Evolutionary conservation across 2,329 filamentous ascomycete genomes (phyloP).

Genomic region (Colletotrichum eleusines): DNA sequence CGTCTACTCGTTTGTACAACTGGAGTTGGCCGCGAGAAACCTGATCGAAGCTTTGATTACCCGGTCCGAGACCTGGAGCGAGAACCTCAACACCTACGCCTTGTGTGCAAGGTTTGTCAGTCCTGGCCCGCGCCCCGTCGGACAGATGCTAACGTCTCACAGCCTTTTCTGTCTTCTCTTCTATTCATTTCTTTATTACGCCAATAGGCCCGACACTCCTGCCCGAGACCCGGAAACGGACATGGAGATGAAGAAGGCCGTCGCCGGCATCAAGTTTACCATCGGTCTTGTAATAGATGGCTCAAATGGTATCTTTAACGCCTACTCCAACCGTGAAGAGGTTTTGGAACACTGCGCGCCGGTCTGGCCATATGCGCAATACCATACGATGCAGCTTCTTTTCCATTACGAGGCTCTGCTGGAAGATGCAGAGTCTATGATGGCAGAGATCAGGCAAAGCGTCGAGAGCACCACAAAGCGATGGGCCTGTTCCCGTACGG

Average conservation of each 20-base stretch:
- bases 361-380: conserved; percentile 51
- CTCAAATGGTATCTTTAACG: conserved; percentile 51
- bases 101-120: conserved; percentile 50
- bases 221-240: conserved; percentile 41
- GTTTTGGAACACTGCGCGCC: conserved; percentile 51
- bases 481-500: conserved; percentile 51
- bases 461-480: conserved; percentile 52
- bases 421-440: conserved; percentile 49
- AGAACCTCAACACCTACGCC: conserved; percentile 52
- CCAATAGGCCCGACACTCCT: conserved; percentile 43
- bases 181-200: conserved; percentile 49
- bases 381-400: conserved; percentile 51
- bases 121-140: background rate
- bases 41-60: conserved; percentile 52
- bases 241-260: conserved; percentile 51
- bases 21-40: conserved; percentile 49
- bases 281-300: conserved; percentile 53
- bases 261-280: conserved; percentile 53
- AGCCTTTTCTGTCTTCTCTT: conserved; percentile 52
- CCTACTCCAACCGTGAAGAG: conserved; percentile 49
- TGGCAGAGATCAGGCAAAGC: conserved; percentile 51
- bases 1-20: conserved; percentile 48
- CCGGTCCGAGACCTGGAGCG: conserved; percentile 51
- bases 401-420: conserved; percentile 51
- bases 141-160: background rate